phyloP scores from a whole-genome alignment of 495 filamentous ascomycete genomes.

The Daldinia vernicosa region DNA sequence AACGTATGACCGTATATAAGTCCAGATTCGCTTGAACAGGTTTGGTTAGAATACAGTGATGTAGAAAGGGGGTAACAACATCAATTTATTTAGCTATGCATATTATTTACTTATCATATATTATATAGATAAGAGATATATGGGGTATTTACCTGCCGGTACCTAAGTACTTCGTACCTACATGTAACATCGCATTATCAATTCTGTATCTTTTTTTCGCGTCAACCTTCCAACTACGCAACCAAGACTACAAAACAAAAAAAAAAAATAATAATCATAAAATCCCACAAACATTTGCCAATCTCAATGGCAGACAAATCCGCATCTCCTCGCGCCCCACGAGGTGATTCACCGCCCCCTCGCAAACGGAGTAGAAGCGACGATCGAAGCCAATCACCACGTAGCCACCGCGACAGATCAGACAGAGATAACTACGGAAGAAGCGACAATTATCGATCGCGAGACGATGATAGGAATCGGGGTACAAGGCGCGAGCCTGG shows the following conservation, averaged over 20 bases:
- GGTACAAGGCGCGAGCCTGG: slow-evolving; percentile 25
- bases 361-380: slow-evolving; percentile 35
- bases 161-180: background rate
- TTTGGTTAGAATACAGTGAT: no score
- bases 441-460: slow-evolving; percentile 41
- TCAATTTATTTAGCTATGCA: no score
- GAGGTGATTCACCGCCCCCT: slow-evolving; percentile 39
- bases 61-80: no score
- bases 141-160: no score
- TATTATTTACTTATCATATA: no score
- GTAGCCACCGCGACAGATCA: slow-evolving; percentile 28
- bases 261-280: background rate
- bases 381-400: slow-evolving; percentile 44
- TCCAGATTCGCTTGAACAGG: no score
- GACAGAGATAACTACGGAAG: slow-evolving; percentile 34
- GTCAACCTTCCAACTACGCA: background rate
- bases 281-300: background rate
- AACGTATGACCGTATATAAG: no score
- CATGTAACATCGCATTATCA: no score
- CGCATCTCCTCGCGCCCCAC: slow-evolving; percentile 32
- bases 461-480: slow-evolving; percentile 29
- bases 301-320: slow-evolving; percentile 40
- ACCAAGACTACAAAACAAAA: background rate
- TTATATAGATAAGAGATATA: background rate
- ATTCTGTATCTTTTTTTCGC: background rate